Conservation (phyloP, 2,329 filamentous ascomycete genomes). For the Fusarium sp. region DNA sequence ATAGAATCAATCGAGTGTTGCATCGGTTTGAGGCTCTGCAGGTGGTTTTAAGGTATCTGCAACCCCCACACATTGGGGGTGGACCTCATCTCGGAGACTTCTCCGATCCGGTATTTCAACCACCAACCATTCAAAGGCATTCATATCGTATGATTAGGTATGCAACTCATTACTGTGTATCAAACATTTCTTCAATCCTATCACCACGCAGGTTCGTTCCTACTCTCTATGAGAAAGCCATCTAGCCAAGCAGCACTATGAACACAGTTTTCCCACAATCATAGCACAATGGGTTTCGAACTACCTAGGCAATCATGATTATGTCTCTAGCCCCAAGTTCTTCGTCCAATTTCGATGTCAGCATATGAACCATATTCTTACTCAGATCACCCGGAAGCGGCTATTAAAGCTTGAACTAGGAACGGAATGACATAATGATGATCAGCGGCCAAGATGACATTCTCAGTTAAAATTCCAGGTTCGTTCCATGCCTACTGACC, state of each 20-base stretch:
- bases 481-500: background rate
- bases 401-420: background rate
- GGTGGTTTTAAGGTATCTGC: background rate
- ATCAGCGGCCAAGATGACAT: background rate
- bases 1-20: background rate
- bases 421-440: background rate
- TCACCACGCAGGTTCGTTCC: background rate
- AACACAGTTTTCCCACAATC: background rate
- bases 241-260: background rate
- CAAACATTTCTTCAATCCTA: background rate
- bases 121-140: background rate
- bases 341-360: background rate
- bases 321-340: background rate
- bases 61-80: background rate
- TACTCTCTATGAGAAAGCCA: background rate
- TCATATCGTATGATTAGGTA: background rate
- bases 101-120: background rate
- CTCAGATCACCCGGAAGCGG: background rate
- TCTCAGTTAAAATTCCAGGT: background rate
- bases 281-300: too few species aligned
- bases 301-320: too few species aligned
- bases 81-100: background rate
- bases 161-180: background rate
- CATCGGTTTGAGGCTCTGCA: background rate
- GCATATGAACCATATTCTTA: background rate